Evolutionary conservation across 2,329 filamentous ascomycete genomes (phyloP).

Genomic region (Rosellinia necatrix): DNA sequence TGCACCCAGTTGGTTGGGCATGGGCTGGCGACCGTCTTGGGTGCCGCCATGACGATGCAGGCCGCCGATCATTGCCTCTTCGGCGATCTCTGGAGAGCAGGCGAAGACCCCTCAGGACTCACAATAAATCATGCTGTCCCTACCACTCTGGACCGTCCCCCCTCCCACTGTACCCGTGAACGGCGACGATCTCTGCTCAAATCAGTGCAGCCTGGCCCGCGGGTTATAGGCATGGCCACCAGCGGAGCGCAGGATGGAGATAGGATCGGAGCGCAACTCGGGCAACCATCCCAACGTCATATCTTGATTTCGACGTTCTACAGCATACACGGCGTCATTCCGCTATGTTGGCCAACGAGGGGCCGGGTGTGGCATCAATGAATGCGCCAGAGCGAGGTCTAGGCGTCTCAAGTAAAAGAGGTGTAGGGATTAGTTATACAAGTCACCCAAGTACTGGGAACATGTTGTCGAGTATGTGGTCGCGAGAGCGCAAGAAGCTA

Average conservation of each 20-base stretch:
- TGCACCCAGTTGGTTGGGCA: conserved; percentile 7
- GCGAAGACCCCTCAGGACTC: conserved; percentile 1
- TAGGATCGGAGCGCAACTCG: conserved; percentile 16
- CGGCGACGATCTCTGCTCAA: conserved; percentile 22
- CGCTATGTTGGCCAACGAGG: conserved; percentile 9
- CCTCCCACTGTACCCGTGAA: too few relatives aligned
- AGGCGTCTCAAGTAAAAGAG: not conserved
- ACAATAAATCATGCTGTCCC: not conserved
- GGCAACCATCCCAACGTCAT: conserved; percentile 14
- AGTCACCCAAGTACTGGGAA: too few relatives aligned
- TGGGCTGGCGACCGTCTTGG: conserved; percentile 9
- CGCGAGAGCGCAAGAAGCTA: too few relatives aligned
- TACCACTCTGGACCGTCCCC: not conserved
- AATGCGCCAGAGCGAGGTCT: conserved; percentile 2
- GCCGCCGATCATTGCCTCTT: conserved; percentile 25
- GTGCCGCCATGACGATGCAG: conserved; percentile 17
- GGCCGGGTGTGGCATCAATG: conserved; percentile 6
- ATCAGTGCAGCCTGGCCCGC: conserved; percentile 14
- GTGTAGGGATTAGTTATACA: too few relatives aligned
- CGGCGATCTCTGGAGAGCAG: conserved; percentile 10
- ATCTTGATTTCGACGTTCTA: conserved; percentile 13
- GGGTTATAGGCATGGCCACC: not conserved
- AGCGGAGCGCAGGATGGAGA: not conserved
- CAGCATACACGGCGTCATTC: conserved; percentile 8
- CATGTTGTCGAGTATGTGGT: too few relatives aligned